These are phyloP conservation scores for Rhizophora mangle DNA, from an alignment of 345 rosid genomes.

Conservation along the genomic window DNA sequence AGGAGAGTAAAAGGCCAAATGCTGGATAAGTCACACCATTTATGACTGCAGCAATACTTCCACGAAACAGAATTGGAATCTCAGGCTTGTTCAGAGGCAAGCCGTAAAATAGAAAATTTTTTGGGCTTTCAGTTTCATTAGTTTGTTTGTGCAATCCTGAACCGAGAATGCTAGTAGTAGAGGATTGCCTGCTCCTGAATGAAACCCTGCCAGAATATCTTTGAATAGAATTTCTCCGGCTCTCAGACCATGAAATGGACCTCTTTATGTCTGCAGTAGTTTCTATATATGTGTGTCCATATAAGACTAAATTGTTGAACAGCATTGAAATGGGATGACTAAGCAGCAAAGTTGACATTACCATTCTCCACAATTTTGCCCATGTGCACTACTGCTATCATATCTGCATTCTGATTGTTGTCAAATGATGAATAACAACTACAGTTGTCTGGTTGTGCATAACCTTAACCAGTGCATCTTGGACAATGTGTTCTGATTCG, in stretches of 20 bases:
- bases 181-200: conserved; percentile 41
- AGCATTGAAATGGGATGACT: neutral
- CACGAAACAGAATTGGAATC: conserved; percentile 49
- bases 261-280: conserved; percentile 13
- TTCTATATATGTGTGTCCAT: conserved; percentile 17
- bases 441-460: too few species aligned
- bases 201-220: conserved; percentile 43
- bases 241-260: conserved; percentile 21
- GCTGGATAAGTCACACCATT: conserved; percentile 67
- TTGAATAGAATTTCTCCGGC: conserved; percentile 24
- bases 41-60: conserved; percentile 52
- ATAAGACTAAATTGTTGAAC: neutral
- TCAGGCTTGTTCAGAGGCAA: conserved; percentile 74
- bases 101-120: conserved; percentile 50
- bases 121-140: conserved; percentile 26
- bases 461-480: too few species aligned
- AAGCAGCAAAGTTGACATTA: neutral
- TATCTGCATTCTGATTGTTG: too few species aligned
- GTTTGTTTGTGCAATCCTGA: conserved; percentile 34
- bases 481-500: too few species aligned
- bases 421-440: too few species aligned
- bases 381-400: too few species aligned
- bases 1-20: conserved; percentile 71
- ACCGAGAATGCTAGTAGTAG: conserved; percentile 18
- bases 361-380: too few species aligned